Percentiles rank a stretch among this genome's conserved stretches.
These are phyloP conservation scores for Chalaropsis thielavioides DNA, from an alignment of 2,329 filamentous ascomycete species.

Conservation along the genomic window DNA sequence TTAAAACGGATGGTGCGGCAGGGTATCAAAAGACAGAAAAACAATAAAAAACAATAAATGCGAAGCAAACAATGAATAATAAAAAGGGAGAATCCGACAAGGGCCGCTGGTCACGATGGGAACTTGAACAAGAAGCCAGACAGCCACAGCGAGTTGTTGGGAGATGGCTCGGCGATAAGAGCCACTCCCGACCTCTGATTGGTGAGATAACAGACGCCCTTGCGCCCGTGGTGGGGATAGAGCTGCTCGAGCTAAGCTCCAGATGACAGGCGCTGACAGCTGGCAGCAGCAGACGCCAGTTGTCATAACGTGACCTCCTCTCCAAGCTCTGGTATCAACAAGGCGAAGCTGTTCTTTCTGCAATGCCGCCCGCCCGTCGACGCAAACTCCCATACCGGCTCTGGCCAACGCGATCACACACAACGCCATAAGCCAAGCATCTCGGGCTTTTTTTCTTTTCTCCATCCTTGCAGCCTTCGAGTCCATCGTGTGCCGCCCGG, in stretches of 20 bases:
- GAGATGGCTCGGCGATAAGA: slow-evolving; percentile 8
- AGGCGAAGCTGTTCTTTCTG: slow-evolving; percentile 14
- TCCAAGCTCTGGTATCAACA: not conserved
- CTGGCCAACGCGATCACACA: not conserved
- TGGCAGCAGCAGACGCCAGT: not conserved
- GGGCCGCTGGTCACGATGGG: not conserved
- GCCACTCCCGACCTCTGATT: not conserved
- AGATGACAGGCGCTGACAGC: not conserved
- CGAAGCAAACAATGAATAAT: not conserved
- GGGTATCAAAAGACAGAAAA: not conserved
- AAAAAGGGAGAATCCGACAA: not conserved
- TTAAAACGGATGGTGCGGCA: slow-evolving; percentile 7
- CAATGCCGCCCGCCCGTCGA: not conserved
- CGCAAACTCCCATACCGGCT: not conserved
- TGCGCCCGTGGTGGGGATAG: not conserved
- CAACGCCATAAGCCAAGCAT: not conserved
- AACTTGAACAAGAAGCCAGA: slow-evolving; percentile 4
- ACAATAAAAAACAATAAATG: not conserved
- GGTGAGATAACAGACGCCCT: slow-evolving; percentile 12
- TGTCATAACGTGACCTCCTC: not conserved
- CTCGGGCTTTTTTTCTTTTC: not conserved
- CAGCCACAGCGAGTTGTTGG: not conserved
- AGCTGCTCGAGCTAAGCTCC: not conserved
- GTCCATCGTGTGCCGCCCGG: not conserved
- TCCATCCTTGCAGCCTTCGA: not conserved